Evolutionary conservation across 805 yeast species (phyloP).

Genomic region (Wickerhamomyces sydowiorum): DNA sequence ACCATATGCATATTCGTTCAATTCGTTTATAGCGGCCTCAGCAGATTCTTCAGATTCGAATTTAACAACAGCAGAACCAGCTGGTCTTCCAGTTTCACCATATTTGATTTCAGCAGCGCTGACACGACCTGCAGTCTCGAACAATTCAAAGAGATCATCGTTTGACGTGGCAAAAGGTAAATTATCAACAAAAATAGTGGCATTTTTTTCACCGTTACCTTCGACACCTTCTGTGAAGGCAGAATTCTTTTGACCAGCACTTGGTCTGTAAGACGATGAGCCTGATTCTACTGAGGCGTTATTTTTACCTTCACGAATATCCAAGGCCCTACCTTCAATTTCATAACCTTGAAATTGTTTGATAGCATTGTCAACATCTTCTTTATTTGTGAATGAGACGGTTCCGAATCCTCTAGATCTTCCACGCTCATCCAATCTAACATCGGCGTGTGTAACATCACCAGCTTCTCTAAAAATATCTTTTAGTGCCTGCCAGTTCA

Average conservation of each 20-base stretch:
- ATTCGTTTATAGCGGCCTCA: constrained; percentile 64
- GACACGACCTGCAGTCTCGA: constrained; percentile 78
- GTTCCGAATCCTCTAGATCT: constrained; percentile 85
- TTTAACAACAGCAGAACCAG: constrained; percentile 83
- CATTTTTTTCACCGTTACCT: constrained; percentile 57
- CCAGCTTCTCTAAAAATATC: constrained; percentile 80
- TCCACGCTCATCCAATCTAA: constrained; percentile 59
- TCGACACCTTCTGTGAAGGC: constrained; percentile 63
- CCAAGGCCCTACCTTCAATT: constrained; percentile 70
- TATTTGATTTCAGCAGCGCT: constrained; percentile 70
- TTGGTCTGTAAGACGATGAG: constrained; percentile 1
- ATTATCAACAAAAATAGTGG: constrained; percentile 63
- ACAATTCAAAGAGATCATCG: constrained; percentile 77
- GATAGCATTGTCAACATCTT: constrained; percentile 69
- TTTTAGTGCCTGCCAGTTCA: constrained; percentile 79
- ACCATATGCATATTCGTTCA: constrained; percentile 81
- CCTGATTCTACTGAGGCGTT: constrained; percentile 10
- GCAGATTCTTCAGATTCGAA: constrained; percentile 66
- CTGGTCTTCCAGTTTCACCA: constrained; percentile 55
- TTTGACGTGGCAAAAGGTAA: constrained; percentile 87
- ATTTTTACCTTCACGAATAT: constrained; percentile 69
- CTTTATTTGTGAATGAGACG: constrained; percentile 60
- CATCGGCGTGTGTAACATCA: constrained; percentile 75
- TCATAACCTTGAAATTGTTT: constrained; percentile 62
- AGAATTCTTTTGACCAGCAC: constrained; percentile 31